Evolutionary conservation across 2,329 filamentous ascomycete species (phyloP).

Genomic region (Apiospora marii): DNA sequence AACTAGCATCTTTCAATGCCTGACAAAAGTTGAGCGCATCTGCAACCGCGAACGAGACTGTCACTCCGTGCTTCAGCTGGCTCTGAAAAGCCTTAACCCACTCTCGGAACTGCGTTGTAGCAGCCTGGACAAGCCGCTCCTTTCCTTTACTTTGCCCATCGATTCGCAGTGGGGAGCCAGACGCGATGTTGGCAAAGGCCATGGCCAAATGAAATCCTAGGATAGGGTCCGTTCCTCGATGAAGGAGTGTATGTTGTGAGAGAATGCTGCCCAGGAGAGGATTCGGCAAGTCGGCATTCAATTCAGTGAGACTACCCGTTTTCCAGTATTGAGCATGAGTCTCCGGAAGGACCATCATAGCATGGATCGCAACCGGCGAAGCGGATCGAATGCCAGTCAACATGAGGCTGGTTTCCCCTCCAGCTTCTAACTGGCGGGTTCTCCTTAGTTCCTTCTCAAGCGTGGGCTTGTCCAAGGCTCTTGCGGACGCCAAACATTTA

Average conservation of each 20-base stretch:
- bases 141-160: constrained; percentile 27
- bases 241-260: constrained; percentile 47
- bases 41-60: constrained; percentile 54
- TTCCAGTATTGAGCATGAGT: constrained; percentile 46
- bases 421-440: constrained; percentile 24
- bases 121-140: constrained; percentile 42
- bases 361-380: constrained; percentile 45
- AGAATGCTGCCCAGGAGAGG: constrained; percentile 53
- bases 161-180: constrained; percentile 49
- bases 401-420: constrained; percentile 22
- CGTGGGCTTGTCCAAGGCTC: constrained; percentile 28
- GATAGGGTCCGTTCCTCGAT: constrained; percentile 59
- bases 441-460: constrained; percentile 33
- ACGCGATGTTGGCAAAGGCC: constrained; percentile 49
- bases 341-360: constrained; percentile 34
- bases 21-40: constrained; percentile 62
- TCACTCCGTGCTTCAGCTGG: constrained; percentile 38
- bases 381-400: constrained; percentile 47
- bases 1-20: constrained; percentile 52
- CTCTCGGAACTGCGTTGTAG: constrained; percentile 53
- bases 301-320: constrained; percentile 40
- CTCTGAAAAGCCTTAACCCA: constrained; percentile 54
- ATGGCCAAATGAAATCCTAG: constrained; percentile 65
- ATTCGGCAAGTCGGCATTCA: constrained; percentile 45
- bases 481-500: constrained; percentile 38